Base-by-base conservation (phyloP, 306 rosid genomes). In the Prunus fruticosa region DNA sequence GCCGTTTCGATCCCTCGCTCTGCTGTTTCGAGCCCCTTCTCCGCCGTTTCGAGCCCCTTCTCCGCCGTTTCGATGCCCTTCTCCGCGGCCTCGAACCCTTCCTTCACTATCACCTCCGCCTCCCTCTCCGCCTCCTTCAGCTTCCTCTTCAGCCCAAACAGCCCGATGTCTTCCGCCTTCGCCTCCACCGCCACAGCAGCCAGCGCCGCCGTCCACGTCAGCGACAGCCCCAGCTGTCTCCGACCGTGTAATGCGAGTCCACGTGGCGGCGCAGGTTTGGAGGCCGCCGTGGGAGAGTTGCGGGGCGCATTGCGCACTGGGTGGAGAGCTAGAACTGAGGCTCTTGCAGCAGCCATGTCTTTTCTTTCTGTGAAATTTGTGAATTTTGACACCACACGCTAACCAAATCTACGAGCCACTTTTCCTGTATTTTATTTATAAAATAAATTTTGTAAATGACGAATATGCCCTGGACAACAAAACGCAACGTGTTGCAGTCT, bases 51-150 rank as follows among this genome's bases (percentile, higher is more conserved):
- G 13, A 91, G 49, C 6, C 84, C 89, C 32, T 23, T 13, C 64
- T 83, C 89, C 18, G 81, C 85, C 77, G 68, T 2, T 43, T 71
- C 87, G 11, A 91, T 41, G 3, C 96, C 91, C 74, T 81, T 87
- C 63, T 90, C 97, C 53, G 92, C 96, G 19, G 93, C 89, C 20
- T 89, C 89, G 66, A 93, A 86, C 1, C 97, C 94, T 64, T 91
- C 97, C 80, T 13, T 87, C 54, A 91, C 93, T 60, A 90, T 88
- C 88, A 70, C 90, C 87, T 94, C 96, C 41, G 91, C 89, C 43
- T 79, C 69, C 75, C 86, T 84, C 79, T 93, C 97, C 67, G 28
- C 96, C 57, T 86, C 88, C 87, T 75, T 88, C 85, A 91, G 66
- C 86, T 79, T 91, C 89, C 86, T 91, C 75, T 89, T 86, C 41